Conservation (phyloP, 352 stramenopile genomes). For the Globisporangium nagaii region DNA sequence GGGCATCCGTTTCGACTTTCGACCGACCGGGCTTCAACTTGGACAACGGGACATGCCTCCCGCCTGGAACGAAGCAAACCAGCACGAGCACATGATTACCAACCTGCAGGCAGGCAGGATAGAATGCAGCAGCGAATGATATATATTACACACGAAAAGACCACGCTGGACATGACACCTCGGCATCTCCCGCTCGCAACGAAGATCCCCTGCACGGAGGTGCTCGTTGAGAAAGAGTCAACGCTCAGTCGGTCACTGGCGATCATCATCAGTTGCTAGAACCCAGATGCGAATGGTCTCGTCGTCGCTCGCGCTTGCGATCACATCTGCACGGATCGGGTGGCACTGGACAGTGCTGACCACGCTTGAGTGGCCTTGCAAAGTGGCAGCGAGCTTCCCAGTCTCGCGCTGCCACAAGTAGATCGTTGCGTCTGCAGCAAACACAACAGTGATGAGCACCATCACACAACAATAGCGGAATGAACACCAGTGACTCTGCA, state of each 20-base stretch:
- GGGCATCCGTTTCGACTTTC: not conserved
- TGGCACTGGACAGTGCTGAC: constrained; percentile 67
- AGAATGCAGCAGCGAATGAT: not conserved
- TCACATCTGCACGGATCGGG: constrained; percentile 36
- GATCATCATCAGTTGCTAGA: constrained; percentile 6
- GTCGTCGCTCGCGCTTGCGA: constrained; percentile 72
- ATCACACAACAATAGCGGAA: no score
- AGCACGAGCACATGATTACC: not conserved
- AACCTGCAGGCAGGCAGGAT: not conserved
- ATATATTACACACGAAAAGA: constrained; percentile 6
- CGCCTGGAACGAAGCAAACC: not conserved
- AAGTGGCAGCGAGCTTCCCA: constrained; percentile 26
- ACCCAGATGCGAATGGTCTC: constrained; percentile 55
- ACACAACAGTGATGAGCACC: not conserved
- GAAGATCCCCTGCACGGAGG: no score
- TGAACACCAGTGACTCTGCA: no score
- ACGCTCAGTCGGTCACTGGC: not conserved
- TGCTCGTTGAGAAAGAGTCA: no score
- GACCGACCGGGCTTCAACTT: not conserved
- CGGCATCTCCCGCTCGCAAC: no score
- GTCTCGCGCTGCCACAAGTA: constrained; percentile 59
- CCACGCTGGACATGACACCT: not conserved
- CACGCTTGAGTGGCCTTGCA: constrained; percentile 56
- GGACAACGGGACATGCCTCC: not conserved
- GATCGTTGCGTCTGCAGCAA: constrained; percentile 40